Evolutionary conservation across 352 stramenopile species (phyloP).

Genomic region (Thraustochytrium sp.): DNA sequence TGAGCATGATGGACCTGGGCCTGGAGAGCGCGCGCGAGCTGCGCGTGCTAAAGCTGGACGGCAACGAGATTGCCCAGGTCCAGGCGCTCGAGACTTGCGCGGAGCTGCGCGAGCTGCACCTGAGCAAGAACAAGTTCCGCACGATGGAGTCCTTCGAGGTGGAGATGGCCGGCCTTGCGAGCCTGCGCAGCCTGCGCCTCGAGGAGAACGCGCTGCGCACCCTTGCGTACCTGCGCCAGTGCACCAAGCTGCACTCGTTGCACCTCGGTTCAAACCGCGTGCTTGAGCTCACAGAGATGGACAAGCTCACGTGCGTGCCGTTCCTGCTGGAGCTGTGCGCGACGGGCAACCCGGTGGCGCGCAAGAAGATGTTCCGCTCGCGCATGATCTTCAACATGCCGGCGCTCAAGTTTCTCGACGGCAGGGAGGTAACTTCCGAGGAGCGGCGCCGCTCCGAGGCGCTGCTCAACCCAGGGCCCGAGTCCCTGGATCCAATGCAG

Average conservation of each 20-base stretch:
- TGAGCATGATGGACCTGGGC: not conserved
- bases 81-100: conserved; percentile 60
- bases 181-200: conserved; percentile 61
- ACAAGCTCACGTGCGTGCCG: conserved; percentile 59
- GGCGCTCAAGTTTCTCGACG: conserved; percentile 61
- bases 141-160: conserved; percentile 59
- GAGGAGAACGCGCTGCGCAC: conserved; percentile 71
- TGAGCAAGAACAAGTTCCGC: conserved; percentile 74
- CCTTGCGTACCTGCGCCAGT: conserved; percentile 62
- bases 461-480: conserved; percentile 53
- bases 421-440: conserved; percentile 63
- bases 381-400: conserved; percentile 62
- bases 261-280: conserved; percentile 70
- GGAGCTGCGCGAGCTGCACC: conserved; percentile 62
- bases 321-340: conserved; percentile 64
- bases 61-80: conserved; percentile 68
- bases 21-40: not conserved
- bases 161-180: conserved; percentile 55
- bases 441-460: conserved; percentile 66
- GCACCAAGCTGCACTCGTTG: conserved; percentile 67
- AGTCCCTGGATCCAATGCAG: not conserved
- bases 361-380: conserved; percentile 72
- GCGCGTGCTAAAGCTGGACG: conserved; percentile 60
- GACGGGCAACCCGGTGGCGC: conserved; percentile 65
- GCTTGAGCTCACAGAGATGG: conserved; percentile 67